Conservation (phyloP, 2,329 filamentous ascomycete genomes). For the Didymella exigua region DNA sequence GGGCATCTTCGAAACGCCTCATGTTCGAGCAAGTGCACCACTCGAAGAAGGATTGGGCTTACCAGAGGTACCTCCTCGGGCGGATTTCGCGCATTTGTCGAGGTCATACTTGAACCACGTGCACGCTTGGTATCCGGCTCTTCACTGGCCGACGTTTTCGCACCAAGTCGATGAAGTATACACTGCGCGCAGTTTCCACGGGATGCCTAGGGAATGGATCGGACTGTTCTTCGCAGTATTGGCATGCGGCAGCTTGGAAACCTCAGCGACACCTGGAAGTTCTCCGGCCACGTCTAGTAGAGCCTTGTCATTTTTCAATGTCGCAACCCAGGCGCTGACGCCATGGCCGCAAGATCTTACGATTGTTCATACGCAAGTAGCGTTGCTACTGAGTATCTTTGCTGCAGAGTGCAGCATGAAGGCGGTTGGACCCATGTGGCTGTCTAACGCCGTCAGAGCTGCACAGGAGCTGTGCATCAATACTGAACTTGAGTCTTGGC, state of each 20-base stretch:
- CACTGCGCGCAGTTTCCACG: constrained; percentile 64
- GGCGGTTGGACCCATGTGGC: constrained; percentile 84
- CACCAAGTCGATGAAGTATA: constrained; percentile 79
- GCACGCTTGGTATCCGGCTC: constrained; percentile 80
- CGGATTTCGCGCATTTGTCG: constrained; percentile 73
- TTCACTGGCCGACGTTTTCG: constrained; percentile 87
- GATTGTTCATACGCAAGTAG: constrained; percentile 74
- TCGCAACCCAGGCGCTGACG: constrained; percentile 72
- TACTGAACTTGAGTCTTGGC: constrained; percentile 73
- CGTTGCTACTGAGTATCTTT: constrained; percentile 77
- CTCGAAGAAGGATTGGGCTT: constrained; percentile 53
- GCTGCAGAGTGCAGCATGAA: constrained; percentile 86
- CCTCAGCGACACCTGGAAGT: constrained; percentile 60
- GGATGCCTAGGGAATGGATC: constrained; percentile 71
- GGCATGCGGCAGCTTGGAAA: constrained; percentile 80
- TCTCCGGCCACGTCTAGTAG: constrained; percentile 60
- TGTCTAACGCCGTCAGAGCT: constrained; percentile 77
- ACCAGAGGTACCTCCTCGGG: constrained; percentile 72
- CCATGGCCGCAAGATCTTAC: constrained; percentile 80
- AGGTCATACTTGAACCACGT: constrained; percentile 76
- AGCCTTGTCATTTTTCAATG: constrained; percentile 72
- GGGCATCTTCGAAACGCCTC: constrained; percentile 80
- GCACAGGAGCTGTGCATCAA: constrained; percentile 86
- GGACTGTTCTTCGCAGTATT: constrained; percentile 83
- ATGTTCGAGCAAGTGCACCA: constrained; percentile 59